Percentiles rank a stretch among this genome's conserved stretches.
Conservation (phyloP, 2,329 filamentous ascomycete species). For the Diaporthe caulivora region DNA sequence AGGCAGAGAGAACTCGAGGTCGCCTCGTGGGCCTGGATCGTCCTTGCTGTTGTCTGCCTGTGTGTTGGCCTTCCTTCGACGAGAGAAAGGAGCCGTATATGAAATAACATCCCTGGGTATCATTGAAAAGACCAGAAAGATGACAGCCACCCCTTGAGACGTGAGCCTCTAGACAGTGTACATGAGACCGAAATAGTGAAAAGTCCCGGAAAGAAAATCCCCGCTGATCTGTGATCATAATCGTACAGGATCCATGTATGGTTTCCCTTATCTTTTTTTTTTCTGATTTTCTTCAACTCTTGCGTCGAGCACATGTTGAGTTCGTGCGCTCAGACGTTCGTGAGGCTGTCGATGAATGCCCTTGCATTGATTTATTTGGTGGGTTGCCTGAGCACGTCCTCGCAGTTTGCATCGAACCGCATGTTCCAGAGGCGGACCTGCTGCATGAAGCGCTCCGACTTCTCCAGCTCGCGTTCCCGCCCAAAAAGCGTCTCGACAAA, state of each 20-base stretch:
- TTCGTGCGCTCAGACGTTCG: neutral
- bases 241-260: conserved; percentile 35
- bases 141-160: conserved; percentile 38
- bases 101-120: conserved; percentile 39
- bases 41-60: conserved; percentile 17
- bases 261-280: conserved; percentile 27
- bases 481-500: conserved; percentile 98
- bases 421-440: conserved; percentile 89
- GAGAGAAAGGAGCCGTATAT: conserved; percentile 4
- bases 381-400: conserved; percentile 81
- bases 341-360: neutral
- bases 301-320: neutral
- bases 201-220: conserved; percentile 35
- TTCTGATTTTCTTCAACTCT: neutral
- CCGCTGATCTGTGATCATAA: conserved; percentile 30
- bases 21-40: neutral
- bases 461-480: conserved; percentile 87
- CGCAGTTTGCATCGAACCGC: conserved; percentile 95
- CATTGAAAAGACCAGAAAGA: conserved; percentile 40
- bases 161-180: conserved; percentile 38
- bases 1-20: conserved; percentile 12
- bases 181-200: conserved; percentile 33
- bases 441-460: conserved; percentile 94
- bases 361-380: conserved; percentile 58
- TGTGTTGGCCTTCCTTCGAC: neutral